Base-by-base conservation (phyloP, 257 asterid species). In the Solanum medicagineum region DNA sequence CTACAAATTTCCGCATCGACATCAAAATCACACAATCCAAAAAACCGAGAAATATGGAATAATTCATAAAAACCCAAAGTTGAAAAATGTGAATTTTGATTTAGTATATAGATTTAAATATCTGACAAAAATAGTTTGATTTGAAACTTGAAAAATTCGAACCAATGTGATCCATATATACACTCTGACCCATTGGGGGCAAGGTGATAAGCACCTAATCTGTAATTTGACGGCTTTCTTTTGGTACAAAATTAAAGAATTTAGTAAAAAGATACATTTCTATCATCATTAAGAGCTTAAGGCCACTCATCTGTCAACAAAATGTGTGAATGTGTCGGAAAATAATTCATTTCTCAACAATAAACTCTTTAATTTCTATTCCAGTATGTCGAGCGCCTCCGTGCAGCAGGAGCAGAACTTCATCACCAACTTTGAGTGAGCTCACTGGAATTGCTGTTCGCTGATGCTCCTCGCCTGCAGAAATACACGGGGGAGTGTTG, bases 341-440 rank as follows among this genome's bases (percentile, higher is more conserved):
- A 77, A 13, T 24, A 26, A 77, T 26, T 92, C 90, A 95, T 84
- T 94, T 94, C 91, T 95, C 98, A 49, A 95, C 91, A 81, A 95
- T 93, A 89, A 95, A 95, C 89, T 95, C 98, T 84, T 94, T 84
- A 69, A 94, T 92, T 83, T 94, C 92, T 63, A 95, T 93, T 83
- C 97, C 99, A 15, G 99, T 92, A 87, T 95, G 99, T 19, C 97
- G 93, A 81, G 97, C 97, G 3, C 95, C 98, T 60, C 98, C 98
- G 26, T 93, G 97, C 19, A 90, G 83, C 83, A 96, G 89, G 81
- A 94, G 74, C 92, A 93, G 83, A 74, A 95, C 81, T 66, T 91
- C 94, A n/a, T 94, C 94, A 8, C 98, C 97, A 85, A 89, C 81
- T 88, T 93, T 90, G 82, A 95, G 96, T 16, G 95, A 91, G 80